Evolutionary conservation across 1,139 yeast species (phyloP), one percentile per base, ranked within the genome.

Genomic region (Entelexis paramagnoliae): DNA sequence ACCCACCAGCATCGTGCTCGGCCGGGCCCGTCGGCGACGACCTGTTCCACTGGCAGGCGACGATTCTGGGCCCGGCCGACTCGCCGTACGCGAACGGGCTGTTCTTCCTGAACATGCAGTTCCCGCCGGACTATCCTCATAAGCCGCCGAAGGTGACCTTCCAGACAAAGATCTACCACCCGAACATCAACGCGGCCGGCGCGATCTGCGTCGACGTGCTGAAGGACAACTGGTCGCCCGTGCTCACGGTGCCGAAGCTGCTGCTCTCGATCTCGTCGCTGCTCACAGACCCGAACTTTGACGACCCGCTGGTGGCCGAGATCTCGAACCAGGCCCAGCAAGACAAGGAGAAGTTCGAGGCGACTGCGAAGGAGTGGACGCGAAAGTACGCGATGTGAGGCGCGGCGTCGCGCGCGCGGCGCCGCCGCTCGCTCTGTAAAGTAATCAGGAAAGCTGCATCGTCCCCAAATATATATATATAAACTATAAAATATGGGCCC

Each of bases 21-120:
- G 98, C 98, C 11, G 99, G 98, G 49, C 99, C 99, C 64, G 94
- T 87, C 49, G 96, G 96, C 52, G 97, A 91, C 65, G 95, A 87
- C 67, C 76, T 87, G 67, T 87, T 82, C 73, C 95, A 86, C 76
- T 87, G 96, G 96, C 95, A 87, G 72, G 96, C 96, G 47, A 86
- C 95, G 54, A 87, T 87, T 68, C 84, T 87, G 91, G 96, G 96
- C 46, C 96, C 96, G 48, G 77, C 91, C 60, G 96, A 87, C 71
- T 83, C 93, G 50, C 95, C 96, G 61, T 87, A 86, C 64, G 86
- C 95, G 50, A 93, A 93, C 60, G 96, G 95, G 62, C 95, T 87
- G 41, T 87, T 87, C 71, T 87, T 87, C 75, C 77, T 87, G 62
- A 80, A 91, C 51, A 85, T 87, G 69, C 93, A 84, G 69, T 87